These are phyloP conservation scores for Pseudoturritis turrita DNA, from an alignment of 345 rosid genomes.

Conservation along the genomic window DNA sequence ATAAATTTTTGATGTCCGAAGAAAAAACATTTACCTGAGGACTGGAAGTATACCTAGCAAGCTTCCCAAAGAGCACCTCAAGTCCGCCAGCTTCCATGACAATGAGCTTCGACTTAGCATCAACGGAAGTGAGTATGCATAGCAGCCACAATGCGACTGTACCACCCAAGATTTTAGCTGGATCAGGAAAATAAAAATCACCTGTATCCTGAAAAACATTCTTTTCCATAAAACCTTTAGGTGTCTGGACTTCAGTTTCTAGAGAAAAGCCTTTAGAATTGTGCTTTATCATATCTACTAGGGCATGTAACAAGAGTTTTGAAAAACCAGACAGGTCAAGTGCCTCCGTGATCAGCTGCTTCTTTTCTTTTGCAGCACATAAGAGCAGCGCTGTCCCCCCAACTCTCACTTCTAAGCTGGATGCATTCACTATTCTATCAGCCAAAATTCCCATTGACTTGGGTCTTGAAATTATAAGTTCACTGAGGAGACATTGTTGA, in stretches of 20 bases:
- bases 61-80: conserved; percentile 61
- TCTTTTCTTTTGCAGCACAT: conserved; percentile 67
- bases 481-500: conserved; percentile 52
- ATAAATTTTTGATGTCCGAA: not conserved
- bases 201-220: conserved; percentile 54
- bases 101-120: conserved; percentile 40
- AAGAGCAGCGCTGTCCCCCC: conserved; percentile 66
- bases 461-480: conserved; percentile 52
- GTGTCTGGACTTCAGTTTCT: conserved; percentile 58
- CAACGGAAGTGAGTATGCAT: conserved; percentile 53
- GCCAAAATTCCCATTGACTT: conserved; percentile 52
- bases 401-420: conserved; percentile 67
- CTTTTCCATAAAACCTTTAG: conserved; percentile 52
- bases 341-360: conserved; percentile 47
- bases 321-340: conserved; percentile 57
- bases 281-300: conserved; percentile 67
- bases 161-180: conserved; percentile 56
- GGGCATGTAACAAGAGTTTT: conserved; percentile 51
- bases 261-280: conserved; percentile 43
- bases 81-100: conserved; percentile 82
- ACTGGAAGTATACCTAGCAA: conserved; percentile 53
- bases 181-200: conserved; percentile 58
- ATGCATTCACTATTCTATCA: conserved; percentile 59
- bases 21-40: conserved; percentile 20
- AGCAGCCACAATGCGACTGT: conserved; percentile 69